phyloP scores from a whole-genome alignment of 352 stramenopile genomes.

The Phytophthora citrophthora region DNA sequence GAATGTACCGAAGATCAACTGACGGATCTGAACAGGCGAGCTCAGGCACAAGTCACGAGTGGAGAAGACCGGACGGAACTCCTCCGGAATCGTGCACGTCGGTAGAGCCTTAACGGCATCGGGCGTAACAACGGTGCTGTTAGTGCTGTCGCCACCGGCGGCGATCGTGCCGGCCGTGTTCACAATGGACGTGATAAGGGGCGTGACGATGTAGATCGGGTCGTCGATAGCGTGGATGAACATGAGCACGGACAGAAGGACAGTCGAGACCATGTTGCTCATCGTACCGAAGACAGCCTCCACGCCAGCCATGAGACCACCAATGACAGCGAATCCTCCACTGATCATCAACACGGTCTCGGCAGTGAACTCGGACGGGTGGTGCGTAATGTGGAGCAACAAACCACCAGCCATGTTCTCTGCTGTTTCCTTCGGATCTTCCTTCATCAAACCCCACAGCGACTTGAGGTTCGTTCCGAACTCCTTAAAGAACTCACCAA shows the following conservation, averaged over 20 bases:
- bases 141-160: background rate
- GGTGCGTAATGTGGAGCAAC: slow-evolving; percentile 31
- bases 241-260: slow-evolving; percentile 29
- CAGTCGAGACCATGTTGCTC: slow-evolving; percentile 23
- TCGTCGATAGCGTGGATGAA: slow-evolving; percentile 38
- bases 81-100: slow-evolving; percentile 22
- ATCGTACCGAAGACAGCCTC: slow-evolving; percentile 25
- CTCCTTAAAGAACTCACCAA: slow-evolving; percentile 18
- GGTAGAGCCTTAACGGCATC: slow-evolving; percentile 10
- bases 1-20: slow-evolving; percentile 28
- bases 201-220: slow-evolving; percentile 35
- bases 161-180: slow-evolving; percentile 12
- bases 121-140: slow-evolving; percentile 1
- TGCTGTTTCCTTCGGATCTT: slow-evolving; percentile 29
- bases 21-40: slow-evolving; percentile 7
- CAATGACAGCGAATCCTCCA: slow-evolving; percentile 26
- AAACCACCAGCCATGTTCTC: slow-evolving; percentile 35
- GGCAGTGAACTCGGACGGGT: slow-evolving; percentile 32
- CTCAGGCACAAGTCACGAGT: slow-evolving; percentile 34
- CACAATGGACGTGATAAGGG: slow-evolving; percentile 30
- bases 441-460: slow-evolving; percentile 22
- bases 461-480: slow-evolving; percentile 25
- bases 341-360: slow-evolving; percentile 27
- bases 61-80: slow-evolving; percentile 27
- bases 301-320: slow-evolving; percentile 24